Evolutionary conservation across 495 filamentous ascomycete genomes (phyloP), one percentile per base, ranked within the genome.

Genomic region (Bacidia rubella): DNA sequence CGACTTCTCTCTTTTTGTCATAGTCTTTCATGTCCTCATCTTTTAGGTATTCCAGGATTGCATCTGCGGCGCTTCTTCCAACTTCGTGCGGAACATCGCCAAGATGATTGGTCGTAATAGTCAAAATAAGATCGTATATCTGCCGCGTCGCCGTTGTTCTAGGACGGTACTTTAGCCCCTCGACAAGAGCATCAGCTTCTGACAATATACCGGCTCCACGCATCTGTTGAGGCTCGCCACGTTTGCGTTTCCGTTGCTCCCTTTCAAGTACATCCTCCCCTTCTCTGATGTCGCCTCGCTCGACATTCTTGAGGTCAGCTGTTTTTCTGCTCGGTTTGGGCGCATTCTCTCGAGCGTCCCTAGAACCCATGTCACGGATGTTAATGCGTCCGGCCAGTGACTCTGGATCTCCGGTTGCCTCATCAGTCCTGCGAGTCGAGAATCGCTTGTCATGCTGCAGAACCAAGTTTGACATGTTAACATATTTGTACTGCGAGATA

Each of bases 381-480:
- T 83, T 85, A 65, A 99, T 82, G 55, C 89, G 85, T 25, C 92
- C 90, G 32, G 92, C 92, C 42, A 99, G 78, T 49, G 92, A 97
- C 70, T 99, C 92, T 47, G 92, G 92, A 65, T 99, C 93, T 61
- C 92, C 92, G 32, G 93, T 96, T 53, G 85, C 82, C 68, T 99
- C 92, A 70, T 99, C 92, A 58, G 82, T 86, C 57, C 86, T 80
- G 60, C 89, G 82, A 51, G 87, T 89, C 60, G 90, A 82, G 66
- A 99, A 97, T 64, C 93, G 83, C 69, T 87, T 83, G 74, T 99
- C 92, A 72, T 88, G 90, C 83, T 96, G 90, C 78, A 96, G 87
- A 66, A 99, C 92, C 87, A 99, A 81, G 81, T 99, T 99, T 74
- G 92, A 97, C 92, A 99, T 99, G 67, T 88, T 90, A 81, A 87